These are phyloP conservation scores for Fraxinus xanthoxyloides DNA, from an alignment of 305 asterid genomes.

Conservation along the genomic window DNA sequence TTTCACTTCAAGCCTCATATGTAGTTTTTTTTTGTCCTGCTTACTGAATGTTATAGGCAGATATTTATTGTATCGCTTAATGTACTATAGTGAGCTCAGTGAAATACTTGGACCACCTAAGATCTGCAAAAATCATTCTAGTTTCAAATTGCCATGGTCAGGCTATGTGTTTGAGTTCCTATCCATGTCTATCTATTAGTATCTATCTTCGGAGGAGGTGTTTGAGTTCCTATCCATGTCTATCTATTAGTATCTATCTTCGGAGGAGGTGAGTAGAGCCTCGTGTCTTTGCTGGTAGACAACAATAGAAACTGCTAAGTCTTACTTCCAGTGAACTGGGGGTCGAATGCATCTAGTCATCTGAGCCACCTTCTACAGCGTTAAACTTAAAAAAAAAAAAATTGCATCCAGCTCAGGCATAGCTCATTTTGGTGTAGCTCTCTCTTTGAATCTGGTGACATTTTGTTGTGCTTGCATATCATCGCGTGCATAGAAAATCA, in stretches of 20 bases:
- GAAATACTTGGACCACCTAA: background rate
- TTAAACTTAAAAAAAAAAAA: background rate
- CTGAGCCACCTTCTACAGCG: background rate
- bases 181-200: background rate
- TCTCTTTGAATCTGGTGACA: background rate
- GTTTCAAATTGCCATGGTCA: background rate
- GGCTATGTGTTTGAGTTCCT: constrained; percentile 10
- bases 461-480: background rate
- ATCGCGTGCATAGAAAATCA: background rate
- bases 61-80: background rate
- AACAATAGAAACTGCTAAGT: background rate
- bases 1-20: constrained; percentile 3
- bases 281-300: background rate
- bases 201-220: background rate
- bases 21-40: background rate
- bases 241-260: background rate
- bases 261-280: background rate
- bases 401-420: background rate
- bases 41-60: background rate
- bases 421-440: background rate
- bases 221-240: too few relatives aligned
- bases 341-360: background rate
- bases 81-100: background rate
- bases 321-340: background rate
- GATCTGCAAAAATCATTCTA: background rate